Evolutionary conservation across 1,284 basidiomycete species (phyloP).

Genomic region (Apiotrichum laibachii): DNA sequence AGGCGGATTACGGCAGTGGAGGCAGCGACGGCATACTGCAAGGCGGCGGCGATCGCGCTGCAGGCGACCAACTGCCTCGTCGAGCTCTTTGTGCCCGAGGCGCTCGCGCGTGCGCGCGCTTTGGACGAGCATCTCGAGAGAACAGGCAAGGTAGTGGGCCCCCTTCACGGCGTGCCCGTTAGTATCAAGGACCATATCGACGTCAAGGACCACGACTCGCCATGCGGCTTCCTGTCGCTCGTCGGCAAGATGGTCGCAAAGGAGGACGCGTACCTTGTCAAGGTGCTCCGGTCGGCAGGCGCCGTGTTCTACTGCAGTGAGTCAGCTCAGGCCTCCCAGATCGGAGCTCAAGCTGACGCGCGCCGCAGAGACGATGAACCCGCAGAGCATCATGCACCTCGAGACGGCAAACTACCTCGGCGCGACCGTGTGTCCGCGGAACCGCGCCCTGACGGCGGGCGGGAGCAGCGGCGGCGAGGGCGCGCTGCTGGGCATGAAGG

Average conservation of each 20-base stretch:
- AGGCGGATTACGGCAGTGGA: constrained; percentile 18
- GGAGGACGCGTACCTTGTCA: constrained; percentile 21
- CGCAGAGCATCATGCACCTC: constrained; percentile 35
- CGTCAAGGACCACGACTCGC: constrained; percentile 44
- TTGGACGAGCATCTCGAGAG: constrained; percentile 59
- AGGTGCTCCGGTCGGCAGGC: constrained; percentile 27
- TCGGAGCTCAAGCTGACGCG: constrained; percentile 49
- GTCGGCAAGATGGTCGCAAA: constrained; percentile 19
- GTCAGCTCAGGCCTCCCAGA: constrained; percentile 8
- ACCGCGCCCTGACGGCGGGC: constrained; percentile 44
- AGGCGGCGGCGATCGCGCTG: constrained; percentile 30
- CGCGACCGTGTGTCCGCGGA: constrained; percentile 48
- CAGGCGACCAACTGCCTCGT: constrained; percentile 62
- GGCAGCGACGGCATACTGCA: constrained; percentile 31
- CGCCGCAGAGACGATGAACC: constrained; percentile 37
- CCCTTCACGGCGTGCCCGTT: constrained; percentile 64
- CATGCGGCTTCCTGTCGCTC: constrained; percentile 23
- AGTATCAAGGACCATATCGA: constrained; percentile 57
- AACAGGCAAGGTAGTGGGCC: constrained; percentile 56
- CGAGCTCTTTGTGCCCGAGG: constrained; percentile 64
- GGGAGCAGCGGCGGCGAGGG: constrained; percentile 53
- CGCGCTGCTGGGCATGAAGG: constrained; percentile 47
- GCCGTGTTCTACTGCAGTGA: constrained; percentile 26
- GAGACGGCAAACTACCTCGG: constrained; percentile 38
- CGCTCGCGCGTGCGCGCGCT: constrained; percentile 58